Percentiles rank a stretch among this genome's conserved stretches.
Conservation (phyloP, 352 stramenopile species). For the Phytopythium helicoides region DNA sequence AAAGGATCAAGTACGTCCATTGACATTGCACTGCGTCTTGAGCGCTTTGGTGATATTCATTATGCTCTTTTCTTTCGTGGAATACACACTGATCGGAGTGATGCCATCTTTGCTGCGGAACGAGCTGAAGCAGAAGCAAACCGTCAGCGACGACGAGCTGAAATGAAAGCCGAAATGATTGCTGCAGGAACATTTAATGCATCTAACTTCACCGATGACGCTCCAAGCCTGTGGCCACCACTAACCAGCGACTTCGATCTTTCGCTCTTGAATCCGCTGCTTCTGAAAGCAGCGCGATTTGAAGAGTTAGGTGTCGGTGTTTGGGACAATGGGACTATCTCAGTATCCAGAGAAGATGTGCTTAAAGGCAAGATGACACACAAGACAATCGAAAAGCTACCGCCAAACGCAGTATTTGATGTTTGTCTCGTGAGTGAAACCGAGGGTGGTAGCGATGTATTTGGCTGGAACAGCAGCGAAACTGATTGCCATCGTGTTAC, state of each 20-base stretch:
- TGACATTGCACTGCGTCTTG: slow-evolving; percentile 48
- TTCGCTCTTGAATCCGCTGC: slow-evolving; percentile 29
- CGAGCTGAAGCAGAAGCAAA: slow-evolving; percentile 12
- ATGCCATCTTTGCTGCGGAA: slow-evolving; percentile 8
- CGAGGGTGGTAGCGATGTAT: slow-evolving; percentile 59
- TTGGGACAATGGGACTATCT: slow-evolving; percentile 75
- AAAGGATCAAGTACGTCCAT: slow-evolving; percentile 46
- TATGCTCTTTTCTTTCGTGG: slow-evolving; percentile 74
- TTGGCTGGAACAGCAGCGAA: slow-evolving; percentile 36
- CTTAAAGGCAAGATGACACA: slow-evolving; percentile 34
- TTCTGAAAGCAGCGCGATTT: slow-evolving; percentile 50
- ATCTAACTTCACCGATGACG: slow-evolving; percentile 13
- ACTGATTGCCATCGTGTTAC: slow-evolving; percentile 41
- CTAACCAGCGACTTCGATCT: slow-evolving; percentile 43
- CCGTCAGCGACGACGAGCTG: neutral
- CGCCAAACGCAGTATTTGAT: slow-evolving; percentile 67
- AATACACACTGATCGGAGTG: slow-evolving; percentile 34
- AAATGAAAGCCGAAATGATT: slow-evolving; percentile 6
- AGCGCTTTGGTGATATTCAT: slow-evolving; percentile 67
- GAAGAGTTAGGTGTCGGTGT: slow-evolving; percentile 62
- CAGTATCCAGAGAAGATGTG: slow-evolving; percentile 67
- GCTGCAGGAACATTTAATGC: slow-evolving; percentile 5
- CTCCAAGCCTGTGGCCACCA: slow-evolving; percentile 41
- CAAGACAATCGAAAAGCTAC: slow-evolving; percentile 67
- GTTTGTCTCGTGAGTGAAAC: slow-evolving; percentile 75